These are phyloP conservation scores for Colletotrichum phormii DNA, from an alignment of 2,329 filamentous ascomycete species.

Conservation along the genomic window DNA sequence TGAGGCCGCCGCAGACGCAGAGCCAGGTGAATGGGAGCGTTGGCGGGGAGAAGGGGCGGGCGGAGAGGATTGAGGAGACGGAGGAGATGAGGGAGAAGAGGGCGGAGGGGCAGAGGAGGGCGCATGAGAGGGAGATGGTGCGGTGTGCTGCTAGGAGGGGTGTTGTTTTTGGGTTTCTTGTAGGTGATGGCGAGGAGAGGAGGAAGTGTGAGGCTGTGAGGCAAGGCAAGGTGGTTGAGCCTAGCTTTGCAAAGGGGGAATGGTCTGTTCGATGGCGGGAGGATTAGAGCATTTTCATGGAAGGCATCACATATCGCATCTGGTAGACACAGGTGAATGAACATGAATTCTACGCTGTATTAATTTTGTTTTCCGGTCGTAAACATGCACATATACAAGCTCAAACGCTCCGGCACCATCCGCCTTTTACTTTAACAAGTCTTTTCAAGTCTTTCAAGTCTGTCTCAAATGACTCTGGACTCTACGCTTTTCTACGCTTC, in stretches of 20 bases:
- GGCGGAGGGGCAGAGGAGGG: slow-evolving; percentile 57
- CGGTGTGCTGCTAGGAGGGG: slow-evolving; percentile 71
- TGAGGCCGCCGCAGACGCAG: slow-evolving; percentile 49
- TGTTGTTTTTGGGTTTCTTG: slow-evolving; percentile 64
- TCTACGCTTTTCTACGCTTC: neutral
- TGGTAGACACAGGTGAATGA: neutral
- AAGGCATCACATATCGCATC: neutral
- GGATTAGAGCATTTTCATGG: neutral
- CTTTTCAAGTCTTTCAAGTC: neutral
- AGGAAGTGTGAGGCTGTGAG: slow-evolving; percentile 70
- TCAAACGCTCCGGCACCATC: neutral
- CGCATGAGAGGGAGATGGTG: slow-evolving; percentile 67
- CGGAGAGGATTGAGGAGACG: slow-evolving; percentile 63
- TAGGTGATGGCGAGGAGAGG: slow-evolving; percentile 40
- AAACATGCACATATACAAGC: neutral
- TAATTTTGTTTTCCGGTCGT: neutral
- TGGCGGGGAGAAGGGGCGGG: slow-evolving; percentile 65
- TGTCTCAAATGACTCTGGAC: too few relatives aligned
- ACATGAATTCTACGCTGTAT: slow-evolving; percentile 2
- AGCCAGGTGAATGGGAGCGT: slow-evolving; percentile 68
- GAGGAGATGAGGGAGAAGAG: slow-evolving; percentile 62
- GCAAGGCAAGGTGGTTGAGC: slow-evolving; percentile 68
- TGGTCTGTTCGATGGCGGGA: slow-evolving; percentile 70
- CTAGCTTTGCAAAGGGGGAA: slow-evolving; percentile 70
- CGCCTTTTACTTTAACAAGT: neutral